Percentiles rank a stretch among this genome's conserved stretches.
phyloP scores from a whole-genome alignment of 768 basidiomycete genomes.

The Guyanaporus albipodus region DNA sequence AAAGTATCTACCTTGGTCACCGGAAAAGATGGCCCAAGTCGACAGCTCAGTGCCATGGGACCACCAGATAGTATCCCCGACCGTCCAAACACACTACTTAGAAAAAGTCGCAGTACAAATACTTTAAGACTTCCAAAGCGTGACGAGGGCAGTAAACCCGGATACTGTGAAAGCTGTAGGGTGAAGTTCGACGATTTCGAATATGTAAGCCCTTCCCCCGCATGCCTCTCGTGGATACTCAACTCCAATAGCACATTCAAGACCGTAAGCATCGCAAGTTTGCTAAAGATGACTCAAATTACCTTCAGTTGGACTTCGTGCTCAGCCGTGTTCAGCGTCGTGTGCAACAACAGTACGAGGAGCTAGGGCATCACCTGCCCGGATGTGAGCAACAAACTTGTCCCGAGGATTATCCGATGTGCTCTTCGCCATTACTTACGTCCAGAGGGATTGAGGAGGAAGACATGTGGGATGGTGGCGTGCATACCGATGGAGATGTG shows the following conservation, averaged over 20 bases:
- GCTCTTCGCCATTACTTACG: constrained; percentile 15
- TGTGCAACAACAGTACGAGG: constrained; percentile 26
- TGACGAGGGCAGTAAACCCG: constrained; percentile 86
- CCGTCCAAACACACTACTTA: constrained; percentile 44
- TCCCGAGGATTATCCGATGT: constrained; percentile 24
- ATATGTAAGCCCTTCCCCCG: constrained; percentile 42
- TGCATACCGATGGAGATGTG: constrained; percentile 21
- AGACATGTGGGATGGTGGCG: constrained; percentile 19
- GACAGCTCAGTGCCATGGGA: constrained; percentile 50
- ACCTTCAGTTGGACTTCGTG: constrained; percentile 70
- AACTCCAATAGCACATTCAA: constrained; percentile 57
- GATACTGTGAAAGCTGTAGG: constrained; percentile 97
- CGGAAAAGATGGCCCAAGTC: constrained; percentile 25
- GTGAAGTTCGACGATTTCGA: constrained; percentile 86
- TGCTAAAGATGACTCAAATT: constrained; percentile 74
- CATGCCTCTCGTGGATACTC: background rate
- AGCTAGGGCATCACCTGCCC: constrained; percentile 23
- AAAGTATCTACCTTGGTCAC: constrained; percentile 37
- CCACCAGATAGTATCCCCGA: constrained; percentile 61
- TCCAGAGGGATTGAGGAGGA: constrained; percentile 14
- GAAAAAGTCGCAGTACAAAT: constrained; percentile 80
- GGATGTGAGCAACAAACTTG: constrained; percentile 6
- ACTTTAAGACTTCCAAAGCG: constrained; percentile 70
- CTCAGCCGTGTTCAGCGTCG: constrained; percentile 58
- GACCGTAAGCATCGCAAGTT: constrained; percentile 78